phyloP scores from a whole-genome alignment of 176 grass and related monocot species.

The Chrysopogon serrulatus region DNA sequence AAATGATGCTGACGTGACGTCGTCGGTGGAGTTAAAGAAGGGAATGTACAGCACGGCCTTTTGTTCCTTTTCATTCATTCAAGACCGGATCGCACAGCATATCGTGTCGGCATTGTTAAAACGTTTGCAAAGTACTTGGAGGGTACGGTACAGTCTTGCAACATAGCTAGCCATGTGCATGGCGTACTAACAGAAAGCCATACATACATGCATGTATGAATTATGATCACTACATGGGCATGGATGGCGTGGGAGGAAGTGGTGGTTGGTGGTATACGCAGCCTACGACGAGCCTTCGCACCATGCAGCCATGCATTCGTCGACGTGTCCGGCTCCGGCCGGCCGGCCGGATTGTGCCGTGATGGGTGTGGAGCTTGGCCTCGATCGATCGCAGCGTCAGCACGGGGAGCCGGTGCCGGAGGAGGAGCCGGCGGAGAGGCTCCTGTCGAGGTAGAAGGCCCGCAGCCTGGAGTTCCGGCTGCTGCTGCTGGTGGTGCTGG shows the following conservation, averaged over 20 bases:
- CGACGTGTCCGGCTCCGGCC: background rate
- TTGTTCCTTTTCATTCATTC: background rate
- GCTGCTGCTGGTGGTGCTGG: background rate
- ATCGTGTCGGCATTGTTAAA: constrained; percentile 45
- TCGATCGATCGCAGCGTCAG: constrained; percentile 15
- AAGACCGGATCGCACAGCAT: background rate
- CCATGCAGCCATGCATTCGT: background rate
- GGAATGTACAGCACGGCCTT: background rate
- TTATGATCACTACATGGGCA: constrained; percentile 3
- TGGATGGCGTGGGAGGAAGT: background rate
- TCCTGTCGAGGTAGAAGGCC: constrained; percentile 48
- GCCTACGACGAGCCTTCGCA: constrained; percentile 6
- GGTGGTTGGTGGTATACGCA: constrained; percentile 14
- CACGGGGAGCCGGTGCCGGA: constrained; percentile 27
- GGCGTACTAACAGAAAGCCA: constrained; percentile 8
- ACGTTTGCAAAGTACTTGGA: constrained; percentile 20
- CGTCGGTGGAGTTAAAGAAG: background rate
- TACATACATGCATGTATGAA: background rate
- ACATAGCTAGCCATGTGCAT: constrained; percentile 23
- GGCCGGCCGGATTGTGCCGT: background rate
- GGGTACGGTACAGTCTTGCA: constrained; percentile 31
- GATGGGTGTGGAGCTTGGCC: background rate
- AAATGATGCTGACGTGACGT: background rate
- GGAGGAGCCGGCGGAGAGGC: constrained; percentile 22
- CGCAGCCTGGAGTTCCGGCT: constrained; percentile 40